Base-by-base conservation (phyloP, 208 protist genomes). In the Trypanosomatidae sp. region DNA sequence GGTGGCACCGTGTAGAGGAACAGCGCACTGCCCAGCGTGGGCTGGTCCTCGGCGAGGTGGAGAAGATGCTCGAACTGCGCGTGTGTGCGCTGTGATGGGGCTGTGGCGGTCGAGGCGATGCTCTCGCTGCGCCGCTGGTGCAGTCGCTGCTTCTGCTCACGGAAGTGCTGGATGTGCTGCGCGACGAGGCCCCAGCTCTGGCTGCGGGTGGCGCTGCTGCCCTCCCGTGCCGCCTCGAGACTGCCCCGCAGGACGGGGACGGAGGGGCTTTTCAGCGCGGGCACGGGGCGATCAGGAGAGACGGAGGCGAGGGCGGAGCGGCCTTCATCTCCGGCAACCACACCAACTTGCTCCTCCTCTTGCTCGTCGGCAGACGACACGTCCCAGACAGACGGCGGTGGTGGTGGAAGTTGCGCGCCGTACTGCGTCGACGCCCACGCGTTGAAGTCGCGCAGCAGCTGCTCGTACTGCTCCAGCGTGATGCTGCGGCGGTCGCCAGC, bases 401-500 rank as follows among this genome's bases (percentile, higher is more conserved):
- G 74, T 2, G 74, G 74, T 49, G 62, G 74, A 7, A 66, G 68
- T 43, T 73, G 74, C 15, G 68, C 59, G 0, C 62, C 64, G 70
- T 74, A 77, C 55, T 73, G 59, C 30, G 59, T 62, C n/a, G 56
- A 53, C 47, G 49, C 52, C 77, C 77, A 83, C 56, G 49, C 70
- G 41, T 91, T 82, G 66, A 94, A 86, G 19, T 87, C 71, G 12
- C 71, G 43, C 64, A 93, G 43, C 44, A 94, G 74, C 53, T 88
- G 79, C 69, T 82, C 77, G 77, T 91, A 96, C 44, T 91, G 81
- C 28, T 80, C 75, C 33, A 88, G 12, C 12, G 84, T 89, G 69
- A 96, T 81, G 47, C 69, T 76, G 41, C 70, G 72, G 33, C 84
- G 86, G 28, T 77, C 81, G 33, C 79, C 83, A 0, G 64, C 77